phyloP scores from a whole-genome alignment of 2,329 filamentous ascomycete species.

The Plenodomus lindquistii region DNA sequence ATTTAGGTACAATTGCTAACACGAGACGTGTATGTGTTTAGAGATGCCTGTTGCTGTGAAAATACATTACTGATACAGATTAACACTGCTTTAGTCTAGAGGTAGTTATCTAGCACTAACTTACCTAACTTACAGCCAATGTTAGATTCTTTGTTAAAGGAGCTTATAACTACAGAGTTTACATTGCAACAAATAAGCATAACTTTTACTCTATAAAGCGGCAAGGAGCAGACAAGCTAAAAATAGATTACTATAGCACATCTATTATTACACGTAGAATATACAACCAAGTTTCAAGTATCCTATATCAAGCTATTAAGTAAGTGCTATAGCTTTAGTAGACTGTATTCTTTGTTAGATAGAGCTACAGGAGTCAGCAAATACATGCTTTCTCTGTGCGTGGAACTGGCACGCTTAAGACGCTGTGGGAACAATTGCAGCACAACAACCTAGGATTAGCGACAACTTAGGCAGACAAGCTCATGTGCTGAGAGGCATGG shows the following conservation, averaged over 20 bases:
- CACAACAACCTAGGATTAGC: neutral
- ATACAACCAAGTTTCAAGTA: neutral
- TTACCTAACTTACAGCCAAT: neutral
- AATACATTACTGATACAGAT: neutral
- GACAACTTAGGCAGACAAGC: neutral
- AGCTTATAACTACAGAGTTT: neutral
- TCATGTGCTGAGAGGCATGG: neutral
- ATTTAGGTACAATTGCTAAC: neutral
- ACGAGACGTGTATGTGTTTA: neutral
- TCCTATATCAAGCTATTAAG: neutral
- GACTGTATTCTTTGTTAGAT: neutral
- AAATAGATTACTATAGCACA: neutral
- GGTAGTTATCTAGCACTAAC: neutral
- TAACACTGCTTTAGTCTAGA: neutral
- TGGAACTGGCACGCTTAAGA: no score
- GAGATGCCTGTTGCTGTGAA: neutral
- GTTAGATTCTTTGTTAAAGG: neutral
- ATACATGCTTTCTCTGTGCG: no score
- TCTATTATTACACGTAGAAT: neutral
- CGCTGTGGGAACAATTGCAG: no score
- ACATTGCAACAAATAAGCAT: neutral
- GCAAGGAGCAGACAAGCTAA: neutral
- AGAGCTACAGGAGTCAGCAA: neutral
- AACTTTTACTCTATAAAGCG: neutral
- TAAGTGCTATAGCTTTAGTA: neutral